Evolutionary conservation across 345 rosid species (phyloP).

Genomic region (Eutrema heterophyllum): DNA sequence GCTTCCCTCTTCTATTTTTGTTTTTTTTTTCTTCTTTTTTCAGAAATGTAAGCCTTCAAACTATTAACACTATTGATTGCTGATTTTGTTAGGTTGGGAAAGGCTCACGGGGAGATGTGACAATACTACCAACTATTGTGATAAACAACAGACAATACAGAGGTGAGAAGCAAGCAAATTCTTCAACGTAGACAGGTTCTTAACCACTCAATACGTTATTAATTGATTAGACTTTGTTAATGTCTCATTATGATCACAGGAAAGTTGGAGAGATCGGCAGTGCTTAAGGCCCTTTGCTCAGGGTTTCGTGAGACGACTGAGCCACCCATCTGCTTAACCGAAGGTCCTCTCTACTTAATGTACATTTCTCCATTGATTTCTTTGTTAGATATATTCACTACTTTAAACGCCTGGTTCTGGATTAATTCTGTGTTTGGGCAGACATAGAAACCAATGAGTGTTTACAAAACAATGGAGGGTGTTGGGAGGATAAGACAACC

Average conservation of each 20-base stretch:
- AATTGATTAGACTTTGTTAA: not conserved
- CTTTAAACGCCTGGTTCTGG: not conserved
- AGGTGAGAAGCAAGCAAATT: conserved; percentile 40
- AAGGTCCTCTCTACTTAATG: conserved; percentile 40
- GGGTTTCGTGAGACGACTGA: conserved; percentile 95
- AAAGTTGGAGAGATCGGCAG: conserved; percentile 73
- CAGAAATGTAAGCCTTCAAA: not conserved
- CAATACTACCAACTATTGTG: conserved; percentile 90
- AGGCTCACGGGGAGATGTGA: conserved; percentile 91
- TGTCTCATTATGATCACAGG: conserved; percentile 39
- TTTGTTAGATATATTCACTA: not conserved
- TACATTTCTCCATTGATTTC: not conserved
- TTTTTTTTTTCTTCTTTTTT: not conserved
- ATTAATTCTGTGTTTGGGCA: conserved; percentile 29
- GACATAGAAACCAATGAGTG: conserved; percentile 92
- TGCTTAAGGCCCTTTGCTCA: conserved; percentile 89
- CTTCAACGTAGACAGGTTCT: not conserved
- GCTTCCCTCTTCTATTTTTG: not conserved
- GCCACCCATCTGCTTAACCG: conserved; percentile 82
- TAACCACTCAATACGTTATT: not conserved
- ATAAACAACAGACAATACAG: conserved; percentile 89
- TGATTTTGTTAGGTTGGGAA: conserved; percentile 57
- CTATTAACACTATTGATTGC: not conserved
- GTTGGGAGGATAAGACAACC: conserved; percentile 76
- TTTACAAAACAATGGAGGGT: conserved; percentile 80